Conservation (phyloP, 2,329 filamentous ascomycete genomes). For the Pseudogymnoascus sp. region DNA sequence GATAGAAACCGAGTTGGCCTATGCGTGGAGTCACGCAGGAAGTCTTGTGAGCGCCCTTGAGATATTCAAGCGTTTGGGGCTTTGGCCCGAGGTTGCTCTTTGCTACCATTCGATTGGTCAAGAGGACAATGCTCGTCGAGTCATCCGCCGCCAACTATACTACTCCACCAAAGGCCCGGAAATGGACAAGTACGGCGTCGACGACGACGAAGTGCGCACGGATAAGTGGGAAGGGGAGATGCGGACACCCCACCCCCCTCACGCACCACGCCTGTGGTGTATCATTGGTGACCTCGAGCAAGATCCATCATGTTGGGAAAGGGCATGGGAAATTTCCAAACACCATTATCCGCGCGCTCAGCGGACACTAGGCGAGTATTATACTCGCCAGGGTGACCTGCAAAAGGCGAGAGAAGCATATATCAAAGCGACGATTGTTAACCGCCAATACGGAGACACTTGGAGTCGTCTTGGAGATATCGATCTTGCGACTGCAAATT, state of each 20-base stretch:
- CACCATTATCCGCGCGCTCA: constrained; percentile 79
- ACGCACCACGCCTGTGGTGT: constrained; percentile 83
- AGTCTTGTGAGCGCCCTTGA: constrained; percentile 85
- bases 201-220: constrained; percentile 45
- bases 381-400: constrained; percentile 59
- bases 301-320: constrained; percentile 66
- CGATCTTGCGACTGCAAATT: constrained; percentile 67
- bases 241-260: constrained; percentile 61
- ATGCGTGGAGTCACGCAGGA: constrained; percentile 84
- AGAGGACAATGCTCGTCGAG: constrained; percentile 72
- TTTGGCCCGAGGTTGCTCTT: constrained; percentile 92
- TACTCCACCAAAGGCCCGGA: constrained; percentile 44
- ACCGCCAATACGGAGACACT: constrained; percentile 70
- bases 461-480: constrained; percentile 93
- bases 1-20: constrained; percentile 84
- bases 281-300: constrained; percentile 86
- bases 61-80: constrained; percentile 85
- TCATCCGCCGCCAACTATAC: constrained; percentile 75
- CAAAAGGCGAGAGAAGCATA: constrained; percentile 70
- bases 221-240: constrained; percentile 58
- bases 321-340: constrained; percentile 80
- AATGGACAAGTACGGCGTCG: constrained; percentile 34
- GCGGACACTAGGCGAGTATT: constrained; percentile 73
- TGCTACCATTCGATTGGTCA: constrained; percentile 51
- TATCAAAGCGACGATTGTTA: constrained; percentile 65